Percentiles rank a stretch among this genome's conserved stretches.
Evolutionary conservation across 2,329 filamentous ascomycete species (phyloP).

Genomic region (Fusarium sp.): DNA sequence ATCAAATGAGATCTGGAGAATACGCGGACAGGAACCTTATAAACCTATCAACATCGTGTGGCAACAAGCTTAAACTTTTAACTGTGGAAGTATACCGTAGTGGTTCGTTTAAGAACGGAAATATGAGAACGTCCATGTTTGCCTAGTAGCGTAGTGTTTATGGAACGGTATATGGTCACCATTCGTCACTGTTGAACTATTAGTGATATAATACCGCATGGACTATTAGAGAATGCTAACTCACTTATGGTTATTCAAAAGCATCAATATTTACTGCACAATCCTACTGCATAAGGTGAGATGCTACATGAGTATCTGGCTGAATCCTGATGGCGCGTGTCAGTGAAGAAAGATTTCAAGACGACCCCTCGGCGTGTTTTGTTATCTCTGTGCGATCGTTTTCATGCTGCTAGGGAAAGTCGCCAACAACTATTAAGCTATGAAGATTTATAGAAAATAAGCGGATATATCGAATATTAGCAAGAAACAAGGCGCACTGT

Average conservation of each 20-base stretch:
- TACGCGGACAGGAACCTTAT: constrained; percentile 15
- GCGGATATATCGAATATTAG: not conserved
- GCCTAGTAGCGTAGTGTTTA: too few species aligned
- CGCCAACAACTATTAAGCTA: not conserved
- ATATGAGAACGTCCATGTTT: not conserved
- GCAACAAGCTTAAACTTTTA: constrained; percentile 6
- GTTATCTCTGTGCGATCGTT: not conserved
- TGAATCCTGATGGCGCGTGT: too few species aligned
- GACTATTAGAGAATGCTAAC: not conserved
- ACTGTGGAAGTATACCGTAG: not conserved
- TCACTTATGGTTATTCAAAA: not conserved
- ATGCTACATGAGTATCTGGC: not conserved
- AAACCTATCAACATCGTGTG: constrained; percentile 22
- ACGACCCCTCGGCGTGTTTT: too few species aligned
- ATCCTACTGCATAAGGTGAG: not conserved
- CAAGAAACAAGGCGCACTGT: constrained; percentile 20
- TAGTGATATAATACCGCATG: not conserved
- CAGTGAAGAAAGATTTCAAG: too few species aligned
- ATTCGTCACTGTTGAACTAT: not conserved
- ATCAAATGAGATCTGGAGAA: not conserved
- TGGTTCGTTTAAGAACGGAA: not conserved
- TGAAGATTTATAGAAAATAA: not conserved
- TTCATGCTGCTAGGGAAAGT: not conserved
- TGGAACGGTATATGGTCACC: too few species aligned
- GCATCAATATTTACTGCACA: not conserved